A percentile compares a stretch with the other conserved stretches of the same genome.
Evolutionary conservation across 1,139 yeast genomes (phyloP).

Genomic region (Kurtzmaniella natalensis): DNA sequence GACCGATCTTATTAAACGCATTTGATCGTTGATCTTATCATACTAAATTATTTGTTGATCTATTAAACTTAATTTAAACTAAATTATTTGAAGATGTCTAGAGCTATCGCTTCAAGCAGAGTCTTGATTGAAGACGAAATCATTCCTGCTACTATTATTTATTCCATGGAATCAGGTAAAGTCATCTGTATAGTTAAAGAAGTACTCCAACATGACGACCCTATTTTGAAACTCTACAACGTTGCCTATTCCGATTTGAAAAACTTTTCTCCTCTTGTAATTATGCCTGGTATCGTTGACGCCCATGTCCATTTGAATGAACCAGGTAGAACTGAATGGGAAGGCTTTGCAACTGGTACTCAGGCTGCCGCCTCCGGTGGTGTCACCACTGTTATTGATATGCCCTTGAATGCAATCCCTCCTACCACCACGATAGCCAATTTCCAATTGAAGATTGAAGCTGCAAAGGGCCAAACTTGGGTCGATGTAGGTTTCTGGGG

Average conservation of each 20-base stretch:
- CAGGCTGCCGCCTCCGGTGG: constrained; percentile 93
- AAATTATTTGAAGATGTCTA: constrained; percentile 37
- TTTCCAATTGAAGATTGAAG: constrained; percentile 66
- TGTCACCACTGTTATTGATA: constrained; percentile 90
- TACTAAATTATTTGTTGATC: constrained; percentile 1
- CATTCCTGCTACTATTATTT: constrained; percentile 65
- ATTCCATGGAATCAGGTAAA: constrained; percentile 59
- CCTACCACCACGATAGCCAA: constrained; percentile 86
- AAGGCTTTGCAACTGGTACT: constrained; percentile 91
- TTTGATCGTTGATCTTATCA: no score
- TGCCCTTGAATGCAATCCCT: constrained; percentile 95
- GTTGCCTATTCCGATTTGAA: constrained; percentile 39
- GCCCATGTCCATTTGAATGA: constrained; percentile 92
- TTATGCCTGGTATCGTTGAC: constrained; percentile 90
- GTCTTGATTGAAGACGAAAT: constrained; percentile 54
- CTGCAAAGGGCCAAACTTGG: constrained; percentile 82
- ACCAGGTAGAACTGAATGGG: constrained; percentile 96
- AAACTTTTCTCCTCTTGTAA: constrained; percentile 58
- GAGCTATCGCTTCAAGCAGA: constrained; percentile 62
- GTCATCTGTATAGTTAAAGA: constrained; percentile 46
- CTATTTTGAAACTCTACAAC: constrained; percentile 35
- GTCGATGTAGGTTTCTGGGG: constrained; percentile 97
- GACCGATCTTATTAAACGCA: no score
- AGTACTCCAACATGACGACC: constrained; percentile 34
- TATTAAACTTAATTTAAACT: constrained; percentile 3